Base-by-base conservation (phyloP, 2,329 filamentous ascomycete genomes). In the Trichoderma afroharzianum region DNA sequence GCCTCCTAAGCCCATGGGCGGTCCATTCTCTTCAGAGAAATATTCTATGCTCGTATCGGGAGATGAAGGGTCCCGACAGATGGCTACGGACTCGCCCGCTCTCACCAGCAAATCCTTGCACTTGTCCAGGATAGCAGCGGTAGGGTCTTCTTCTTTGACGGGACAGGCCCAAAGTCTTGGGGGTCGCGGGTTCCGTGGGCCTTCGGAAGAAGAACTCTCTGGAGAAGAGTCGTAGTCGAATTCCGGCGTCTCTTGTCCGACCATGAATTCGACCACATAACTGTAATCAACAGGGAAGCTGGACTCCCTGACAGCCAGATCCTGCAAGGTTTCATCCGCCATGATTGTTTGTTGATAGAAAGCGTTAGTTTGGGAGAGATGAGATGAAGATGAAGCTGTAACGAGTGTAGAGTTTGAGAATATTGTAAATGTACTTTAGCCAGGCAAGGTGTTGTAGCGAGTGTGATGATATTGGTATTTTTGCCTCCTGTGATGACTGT, bases 191-290 rank as follows among this genome's bases (percentile, higher is more conserved):
- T 59, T 21, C n/a, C 63, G 30, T 3, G 8, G 18, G 15, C 32
- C 15, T 12, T 33, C 3, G 0, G 39, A 26, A 21, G 24, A 9
- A 21, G 58, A 14, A 3, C 53, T 21, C 9, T 33, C 3, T 0
- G 47, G 26, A 21, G 24, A 8, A n/a, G 59, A 7, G 4, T 53
- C n/a, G 67, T 75, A 73, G 18, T 43, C 21, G 24, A 50, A 4
- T 5, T 55, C 72, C 3, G 50, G 24, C 36, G 67, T 71, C 32
- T 74, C 67, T 21, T 75, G 72, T 66, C 76, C 76, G 15, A 78
- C 75, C 32, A 78, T 69, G 39, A 77, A 76, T 21, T 78, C 75
- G 62, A 78, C 57, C 28, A 76, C 74, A 63, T 77, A 64, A 67
- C 63, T 71, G 70, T 73, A 77, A 47, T 73, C 67, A 18, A 72